phyloP scores from a whole-genome alignment of 306 rosid genomes.

The Rosa persica region DNA sequence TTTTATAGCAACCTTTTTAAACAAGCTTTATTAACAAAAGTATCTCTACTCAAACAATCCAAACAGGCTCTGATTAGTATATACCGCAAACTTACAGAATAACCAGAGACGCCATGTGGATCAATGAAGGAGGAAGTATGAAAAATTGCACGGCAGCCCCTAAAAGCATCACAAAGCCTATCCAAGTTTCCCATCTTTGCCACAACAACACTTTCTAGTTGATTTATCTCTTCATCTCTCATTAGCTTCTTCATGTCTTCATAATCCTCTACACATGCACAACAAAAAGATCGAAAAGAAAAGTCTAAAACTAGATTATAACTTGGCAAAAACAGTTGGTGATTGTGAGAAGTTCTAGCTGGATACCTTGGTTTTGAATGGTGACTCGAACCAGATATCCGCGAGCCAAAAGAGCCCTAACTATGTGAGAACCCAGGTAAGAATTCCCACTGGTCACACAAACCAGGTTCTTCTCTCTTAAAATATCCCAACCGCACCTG shows the following conservation, averaged over 20 bases:
- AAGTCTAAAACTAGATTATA: not conserved
- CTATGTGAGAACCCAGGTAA: constrained; percentile 9
- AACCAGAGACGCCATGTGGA: constrained; percentile 10
- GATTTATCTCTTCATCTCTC: constrained; percentile 11
- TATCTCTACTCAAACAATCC: not conserved
- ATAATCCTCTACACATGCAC: constrained; percentile 1
- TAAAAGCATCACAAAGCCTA: constrained; percentile 11
- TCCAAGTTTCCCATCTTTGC: constrained; percentile 5
- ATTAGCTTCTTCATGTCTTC: constrained; percentile 21
- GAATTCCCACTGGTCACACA: constrained; percentile 25
- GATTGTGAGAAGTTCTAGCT: not conserved
- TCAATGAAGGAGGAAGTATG: constrained; percentile 21
- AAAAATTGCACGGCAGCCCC: constrained; percentile 15
- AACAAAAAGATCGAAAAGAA: not conserved
- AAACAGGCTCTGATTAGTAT: not conserved
- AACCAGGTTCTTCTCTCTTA: constrained; percentile 7
- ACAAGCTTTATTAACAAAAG: not conserved
- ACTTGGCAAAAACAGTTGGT: not conserved
- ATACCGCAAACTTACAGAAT: not conserved
- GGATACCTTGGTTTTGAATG: constrained; percentile 1
- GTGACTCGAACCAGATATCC: constrained; percentile 10
- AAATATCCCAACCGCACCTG: constrained; percentile 8
- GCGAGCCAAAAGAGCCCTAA: constrained; percentile 8
- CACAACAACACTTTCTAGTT: constrained; percentile 14
- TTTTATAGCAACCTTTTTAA: not conserved